These are phyloP conservation scores for Teratosphaeria nubilosa DNA, from an alignment of 2,329 filamentous ascomycete species.

Conservation along the genomic window DNA sequence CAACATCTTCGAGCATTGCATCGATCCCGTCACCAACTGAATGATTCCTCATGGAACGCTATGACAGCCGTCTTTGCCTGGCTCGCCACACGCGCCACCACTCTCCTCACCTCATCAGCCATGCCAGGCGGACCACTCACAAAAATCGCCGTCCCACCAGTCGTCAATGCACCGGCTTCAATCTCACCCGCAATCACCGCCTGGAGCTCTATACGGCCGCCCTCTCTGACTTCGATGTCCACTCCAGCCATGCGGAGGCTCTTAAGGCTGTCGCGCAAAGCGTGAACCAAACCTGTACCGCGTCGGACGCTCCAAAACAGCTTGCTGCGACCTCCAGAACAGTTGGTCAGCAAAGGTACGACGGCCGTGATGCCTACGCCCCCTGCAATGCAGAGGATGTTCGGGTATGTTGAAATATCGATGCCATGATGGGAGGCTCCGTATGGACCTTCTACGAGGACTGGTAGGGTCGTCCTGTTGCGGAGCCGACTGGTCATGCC, in stretches of 20 bases:
- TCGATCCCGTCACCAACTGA: neutral
- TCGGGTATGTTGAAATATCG: slow-evolving; percentile 8
- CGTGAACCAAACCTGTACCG: neutral
- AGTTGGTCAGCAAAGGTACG: slow-evolving; percentile 24
- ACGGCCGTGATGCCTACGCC: slow-evolving; percentile 41
- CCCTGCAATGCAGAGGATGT: slow-evolving; percentile 35
- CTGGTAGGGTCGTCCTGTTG: neutral
- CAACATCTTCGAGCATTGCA: no score
- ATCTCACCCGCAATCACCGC: neutral
- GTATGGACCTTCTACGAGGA: neutral
- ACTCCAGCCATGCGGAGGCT: neutral
- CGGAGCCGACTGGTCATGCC: slow-evolving; percentile 6
- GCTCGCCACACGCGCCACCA: neutral
- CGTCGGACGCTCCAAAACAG: neutral
- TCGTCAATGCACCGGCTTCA: neutral
- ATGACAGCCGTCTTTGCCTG: neutral
- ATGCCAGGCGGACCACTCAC: neutral
- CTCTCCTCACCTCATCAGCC: neutral
- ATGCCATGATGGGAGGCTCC: neutral
- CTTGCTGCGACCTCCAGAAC: neutral
- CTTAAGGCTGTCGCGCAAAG: neutral
- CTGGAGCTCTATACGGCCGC: neutral
- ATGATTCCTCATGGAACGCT: neutral
- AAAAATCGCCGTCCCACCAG: neutral
- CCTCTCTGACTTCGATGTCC: neutral